Evolutionary conservation across 192 early-diverging fungal species (phyloP), one percentile per base, ranked within the genome.

Genomic region (Coemansia sp.): DNA sequence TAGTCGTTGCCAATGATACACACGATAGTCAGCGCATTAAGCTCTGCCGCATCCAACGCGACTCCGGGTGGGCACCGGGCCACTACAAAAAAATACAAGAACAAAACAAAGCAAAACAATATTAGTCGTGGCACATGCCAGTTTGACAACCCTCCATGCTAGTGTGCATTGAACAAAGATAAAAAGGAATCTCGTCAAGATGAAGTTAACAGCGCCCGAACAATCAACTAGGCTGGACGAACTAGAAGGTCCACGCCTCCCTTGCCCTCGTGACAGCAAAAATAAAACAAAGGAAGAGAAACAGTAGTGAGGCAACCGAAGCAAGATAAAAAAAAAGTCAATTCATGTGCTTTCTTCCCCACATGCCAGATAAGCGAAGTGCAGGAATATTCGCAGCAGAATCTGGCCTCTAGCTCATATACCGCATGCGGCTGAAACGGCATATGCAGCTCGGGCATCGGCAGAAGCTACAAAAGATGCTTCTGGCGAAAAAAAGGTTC

Each of bases 1-100:
- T 72, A 83, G 59, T 83, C 81, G 20, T 65, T 65, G 36, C 71
- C 75, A 58, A 83, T 78, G 11, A 68, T 56, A 27, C 81, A 83
- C 62, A 83, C 81, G 36, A 83, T 78, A 40, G 70, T 74, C 56
- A 83, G 65, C 35, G 76, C 81, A 27, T 64, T 64, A 20, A 77
- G 43, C 11, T 69, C 79, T 64, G 75, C 79, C 56, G 63, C 37
- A 56, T 82, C 73, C 24, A 69, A 63, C 10, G 39, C 66, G 27
- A 32, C 15, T 27, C 70, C 70, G 3, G 79, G 67, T 25, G 66
- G 65, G 19, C 73, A 53, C 22, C 73, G 64, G 19, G 79, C 79
- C 59, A 82, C 73, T 76, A 82, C 59, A 67, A n/a, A 61, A 19
- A 45, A 31, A 1, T 31, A 51, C 7, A 5, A n/a, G n/a, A n/a